Evolutionary conservation across 345 rosid genomes (phyloP).

Genomic region (Linum tenue): DNA sequence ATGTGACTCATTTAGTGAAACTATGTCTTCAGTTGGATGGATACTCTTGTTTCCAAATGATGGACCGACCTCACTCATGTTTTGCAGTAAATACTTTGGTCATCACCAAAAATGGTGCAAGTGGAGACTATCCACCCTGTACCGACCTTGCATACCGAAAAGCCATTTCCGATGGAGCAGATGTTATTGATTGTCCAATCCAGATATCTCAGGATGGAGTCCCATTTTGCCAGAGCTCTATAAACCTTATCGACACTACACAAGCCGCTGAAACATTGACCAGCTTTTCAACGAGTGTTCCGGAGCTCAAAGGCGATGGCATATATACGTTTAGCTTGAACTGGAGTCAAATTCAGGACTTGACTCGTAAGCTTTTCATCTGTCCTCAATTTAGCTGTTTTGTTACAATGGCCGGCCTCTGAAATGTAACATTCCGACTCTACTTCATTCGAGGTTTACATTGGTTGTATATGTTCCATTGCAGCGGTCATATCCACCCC

Average conservation of each 20-base stretch:
- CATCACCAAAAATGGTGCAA: constrained; percentile 28
- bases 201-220: constrained; percentile 26
- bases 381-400: background rate
- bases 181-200: constrained; percentile 32
- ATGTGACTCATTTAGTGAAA: background rate
- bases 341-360: constrained; percentile 3
- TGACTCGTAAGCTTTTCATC: constrained; percentile 1
- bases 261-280: background rate
- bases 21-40: background rate
- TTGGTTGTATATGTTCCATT: background rate
- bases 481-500: constrained; percentile 3
- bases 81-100: constrained; percentile 22
- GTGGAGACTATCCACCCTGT: constrained; percentile 31
- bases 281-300: constrained; percentile 1
- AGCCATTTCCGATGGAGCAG: constrained; percentile 27
- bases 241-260: constrained; percentile 7
- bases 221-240: constrained; percentile 2
- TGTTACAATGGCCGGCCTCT: background rate
- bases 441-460: too few relatives aligned
- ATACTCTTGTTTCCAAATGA: too few relatives aligned
- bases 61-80: background rate
- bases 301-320: constrained; percentile 5
- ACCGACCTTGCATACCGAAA: constrained; percentile 29
- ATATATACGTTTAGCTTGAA: constrained; percentile 5
- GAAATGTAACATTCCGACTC: background rate